Conservation (phyloP, 202 grass and related monocot genomes). For the Digitaria exilis region DNA sequence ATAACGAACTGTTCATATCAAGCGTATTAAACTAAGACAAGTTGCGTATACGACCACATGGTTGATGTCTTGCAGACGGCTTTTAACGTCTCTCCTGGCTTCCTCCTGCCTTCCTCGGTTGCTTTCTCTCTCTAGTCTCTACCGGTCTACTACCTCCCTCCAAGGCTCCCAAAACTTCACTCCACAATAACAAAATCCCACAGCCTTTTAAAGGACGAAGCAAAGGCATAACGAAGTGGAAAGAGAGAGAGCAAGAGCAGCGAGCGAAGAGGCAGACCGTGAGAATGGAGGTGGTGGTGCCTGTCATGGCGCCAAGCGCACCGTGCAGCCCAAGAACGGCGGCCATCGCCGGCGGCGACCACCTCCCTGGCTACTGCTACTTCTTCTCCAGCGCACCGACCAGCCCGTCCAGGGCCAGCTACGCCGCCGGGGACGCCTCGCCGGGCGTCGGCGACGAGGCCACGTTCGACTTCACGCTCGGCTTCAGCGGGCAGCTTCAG, state of each 20-base stretch:
- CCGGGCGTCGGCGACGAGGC: not conserved
- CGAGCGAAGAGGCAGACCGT: not conserved
- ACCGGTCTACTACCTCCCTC: not conserved
- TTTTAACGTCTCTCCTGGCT: conserved; percentile 38
- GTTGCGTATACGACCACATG: conserved; percentile 51
- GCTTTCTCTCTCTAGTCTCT: conserved; percentile 16
- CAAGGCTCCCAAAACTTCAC: not conserved
- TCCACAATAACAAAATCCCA: conserved; percentile 36
- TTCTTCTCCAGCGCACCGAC: conserved; percentile 80
- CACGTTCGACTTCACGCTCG: conserved; percentile 64
- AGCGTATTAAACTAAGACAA: conserved; percentile 29
- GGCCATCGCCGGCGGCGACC: conserved; percentile 18
- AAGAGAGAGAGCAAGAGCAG: not conserved
- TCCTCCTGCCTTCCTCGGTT: conserved; percentile 61
- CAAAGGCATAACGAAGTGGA: not conserved
- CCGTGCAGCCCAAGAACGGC: conserved; percentile 75
- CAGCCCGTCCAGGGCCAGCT: conserved; percentile 65
- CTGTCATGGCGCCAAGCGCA: conserved; percentile 61
- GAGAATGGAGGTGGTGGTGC: conserved; percentile 71
- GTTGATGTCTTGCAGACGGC: conserved; percentile 35
- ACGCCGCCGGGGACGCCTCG: conserved; percentile 7
- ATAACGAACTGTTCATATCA: conserved; percentile 39
- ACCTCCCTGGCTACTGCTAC: conserved; percentile 46
- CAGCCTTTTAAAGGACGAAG: conserved; percentile 37
- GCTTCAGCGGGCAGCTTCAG: conserved; percentile 58